Conservation (phyloP, 2,329 filamentous ascomycete species). For the Penicillium sp. region DNA sequence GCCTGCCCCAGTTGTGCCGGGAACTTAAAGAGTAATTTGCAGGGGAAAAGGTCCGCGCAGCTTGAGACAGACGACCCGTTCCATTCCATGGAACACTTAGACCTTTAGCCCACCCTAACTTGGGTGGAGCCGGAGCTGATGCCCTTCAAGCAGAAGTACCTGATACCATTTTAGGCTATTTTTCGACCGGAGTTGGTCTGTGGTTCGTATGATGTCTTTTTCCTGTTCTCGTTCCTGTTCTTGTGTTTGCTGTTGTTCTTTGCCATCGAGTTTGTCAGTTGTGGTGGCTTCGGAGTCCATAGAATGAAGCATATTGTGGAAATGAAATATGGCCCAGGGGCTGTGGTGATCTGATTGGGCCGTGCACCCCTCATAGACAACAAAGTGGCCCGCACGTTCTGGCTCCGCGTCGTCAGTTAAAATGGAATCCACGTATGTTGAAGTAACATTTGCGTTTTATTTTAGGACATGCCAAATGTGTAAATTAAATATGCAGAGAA, state of each 20-base stretch:
- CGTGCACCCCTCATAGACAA: slow-evolving; percentile 1
- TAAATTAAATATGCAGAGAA: background rate
- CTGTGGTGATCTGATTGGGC: slow-evolving; percentile 7
- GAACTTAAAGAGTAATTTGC: background rate
- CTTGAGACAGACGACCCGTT: slow-evolving; percentile 17
- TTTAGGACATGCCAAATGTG: background rate
- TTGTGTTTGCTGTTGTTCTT: background rate
- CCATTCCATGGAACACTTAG: slow-evolving; percentile 12
- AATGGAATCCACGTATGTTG: background rate
- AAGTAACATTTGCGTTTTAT: background rate
- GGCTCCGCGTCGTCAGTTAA: background rate
- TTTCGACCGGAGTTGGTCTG: background rate
- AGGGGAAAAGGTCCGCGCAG: background rate
- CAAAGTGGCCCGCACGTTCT: slow-evolving; percentile 14
- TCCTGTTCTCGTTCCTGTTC: background rate
- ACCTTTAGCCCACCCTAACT: background rate
- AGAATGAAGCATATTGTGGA: background rate
- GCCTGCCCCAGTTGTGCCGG: background rate
- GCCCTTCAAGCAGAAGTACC: background rate
- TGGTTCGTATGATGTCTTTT: background rate
- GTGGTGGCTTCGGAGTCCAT: background rate
- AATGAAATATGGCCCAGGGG: background rate
- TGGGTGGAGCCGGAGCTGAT: slow-evolving; percentile 4
- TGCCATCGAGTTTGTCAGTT: background rate
- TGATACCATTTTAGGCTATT: background rate